Evolutionary conservation across 164 flowering plant species (phyloP).

Genomic region (Magnolia changhungtana): DNA sequence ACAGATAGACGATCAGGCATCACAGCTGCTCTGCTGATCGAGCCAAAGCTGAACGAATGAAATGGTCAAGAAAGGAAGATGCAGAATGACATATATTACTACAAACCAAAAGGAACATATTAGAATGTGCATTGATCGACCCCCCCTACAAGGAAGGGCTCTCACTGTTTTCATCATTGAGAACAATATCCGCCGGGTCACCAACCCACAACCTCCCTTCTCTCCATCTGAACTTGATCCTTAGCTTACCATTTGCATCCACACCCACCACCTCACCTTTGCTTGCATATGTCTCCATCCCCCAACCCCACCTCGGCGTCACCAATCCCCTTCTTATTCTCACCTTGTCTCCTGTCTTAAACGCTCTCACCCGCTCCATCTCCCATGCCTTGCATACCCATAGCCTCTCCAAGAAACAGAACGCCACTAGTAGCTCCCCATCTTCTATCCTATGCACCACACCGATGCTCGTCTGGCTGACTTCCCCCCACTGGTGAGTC

Average conservation of each 20-base stretch:
- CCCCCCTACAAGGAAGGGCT: slow-evolving; percentile 9
- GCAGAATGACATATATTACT: background rate
- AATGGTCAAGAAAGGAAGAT: slow-evolving; percentile 4
- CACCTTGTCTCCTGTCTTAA: slow-evolving; percentile 78
- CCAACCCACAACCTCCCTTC: slow-evolving; percentile 92
- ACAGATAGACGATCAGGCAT: background rate
- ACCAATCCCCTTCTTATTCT: slow-evolving; percentile 73
- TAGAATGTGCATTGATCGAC: background rate
- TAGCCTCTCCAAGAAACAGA: slow-evolving; percentile 83
- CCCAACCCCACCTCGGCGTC: slow-evolving; percentile 96
- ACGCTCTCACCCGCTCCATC: slow-evolving; percentile 73
- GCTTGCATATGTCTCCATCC: slow-evolving; percentile 97
- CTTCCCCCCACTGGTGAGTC: slow-evolving; percentile 92
- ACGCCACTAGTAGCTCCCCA: slow-evolving; percentile 83
- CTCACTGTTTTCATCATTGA: slow-evolving; percentile 37
- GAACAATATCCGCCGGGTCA: slow-evolving; percentile 94
- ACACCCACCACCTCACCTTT: slow-evolving; percentile 85
- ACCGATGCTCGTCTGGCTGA: slow-evolving; percentile 72
- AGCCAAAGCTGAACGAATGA: background rate
- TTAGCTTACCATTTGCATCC: slow-evolving; percentile 89
- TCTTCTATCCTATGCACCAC: slow-evolving; percentile 82
- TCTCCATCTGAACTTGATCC: slow-evolving; percentile 89
- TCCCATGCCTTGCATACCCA: slow-evolving; percentile 87
- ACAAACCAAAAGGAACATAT: background rate
- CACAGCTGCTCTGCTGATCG: slow-evolving; percentile 6